phyloP scores from a whole-genome alignment of 2,329 filamentous ascomycete species.

The Colletotrichum eleusines region DNA sequence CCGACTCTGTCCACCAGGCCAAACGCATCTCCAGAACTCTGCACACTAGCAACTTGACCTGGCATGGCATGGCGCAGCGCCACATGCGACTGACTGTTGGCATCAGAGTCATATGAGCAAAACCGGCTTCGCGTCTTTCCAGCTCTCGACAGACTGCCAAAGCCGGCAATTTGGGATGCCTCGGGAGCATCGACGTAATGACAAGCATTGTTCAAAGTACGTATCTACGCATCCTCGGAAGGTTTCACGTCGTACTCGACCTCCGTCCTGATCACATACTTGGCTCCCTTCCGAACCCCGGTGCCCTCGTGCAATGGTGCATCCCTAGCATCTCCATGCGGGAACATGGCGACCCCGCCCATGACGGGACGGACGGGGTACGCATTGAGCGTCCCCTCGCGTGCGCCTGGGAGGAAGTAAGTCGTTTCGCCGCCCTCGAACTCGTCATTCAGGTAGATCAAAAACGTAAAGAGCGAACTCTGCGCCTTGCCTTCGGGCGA shows the following conservation, averaged over 20 bases:
- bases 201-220: background rate
- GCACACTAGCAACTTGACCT: background rate
- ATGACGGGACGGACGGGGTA: constrained; percentile 77
- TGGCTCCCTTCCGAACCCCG: constrained; percentile 73
- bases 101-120: background rate
- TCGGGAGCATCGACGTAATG: background rate
- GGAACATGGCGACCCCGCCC: constrained; percentile 76
- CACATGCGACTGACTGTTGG: background rate
- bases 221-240: constrained; percentile 7
- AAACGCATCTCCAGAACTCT: no score
- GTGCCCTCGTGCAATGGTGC: constrained; percentile 78
- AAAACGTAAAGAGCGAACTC: constrained; percentile 76
- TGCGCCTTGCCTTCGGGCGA: constrained; percentile 71
- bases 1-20: background rate
- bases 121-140: background rate
- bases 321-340: constrained; percentile 75
- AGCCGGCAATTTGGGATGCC: background rate
- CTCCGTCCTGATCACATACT: constrained; percentile 79
- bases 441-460: constrained; percentile 78
- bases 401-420: constrained; percentile 74
- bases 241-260: constrained; percentile 75
- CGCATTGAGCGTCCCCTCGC: constrained; percentile 75
- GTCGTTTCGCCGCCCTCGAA: constrained; percentile 79
- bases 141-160: background rate
- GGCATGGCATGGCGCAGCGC: background rate